A percentile compares a stretch with the other conserved stretches of the same genome.
Evolutionary conservation across 2,329 filamentous ascomycete species (phyloP).

Genomic region (Sporothrix phasma): DNA sequence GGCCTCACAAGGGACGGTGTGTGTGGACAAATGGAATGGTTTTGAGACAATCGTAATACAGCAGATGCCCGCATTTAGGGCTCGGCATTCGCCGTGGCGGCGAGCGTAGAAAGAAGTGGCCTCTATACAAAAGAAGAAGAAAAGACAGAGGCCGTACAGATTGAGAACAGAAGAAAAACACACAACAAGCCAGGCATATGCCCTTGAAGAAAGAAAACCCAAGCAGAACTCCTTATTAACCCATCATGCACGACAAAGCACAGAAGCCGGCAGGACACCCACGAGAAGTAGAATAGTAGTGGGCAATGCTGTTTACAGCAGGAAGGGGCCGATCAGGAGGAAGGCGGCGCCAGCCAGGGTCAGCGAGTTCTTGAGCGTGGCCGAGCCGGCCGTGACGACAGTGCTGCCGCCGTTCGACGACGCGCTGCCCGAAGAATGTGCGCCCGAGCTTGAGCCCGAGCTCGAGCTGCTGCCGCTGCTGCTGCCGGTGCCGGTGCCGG

Average conservation of each 20-base stretch:
- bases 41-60: no score
- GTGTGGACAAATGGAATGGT: no score
- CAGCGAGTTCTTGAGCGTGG: conserved; percentile 17
- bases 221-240: conserved; percentile 5
- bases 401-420: not conserved
- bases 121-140: not conserved
- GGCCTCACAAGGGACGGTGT: no score
- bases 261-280: not conserved
- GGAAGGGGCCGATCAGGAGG: conserved; percentile 11
- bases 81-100: no score
- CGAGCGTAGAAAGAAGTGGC: not conserved
- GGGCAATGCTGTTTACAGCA: conserved; percentile 14
- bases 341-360: conserved; percentile 10
- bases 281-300: no score
- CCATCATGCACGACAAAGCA: not conserved
- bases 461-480: not conserved
- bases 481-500: no score
- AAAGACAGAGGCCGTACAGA: not conserved
- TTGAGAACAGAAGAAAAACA: not conserved
- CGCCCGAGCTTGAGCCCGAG: not conserved
- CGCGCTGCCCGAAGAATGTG: not conserved
- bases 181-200: not conserved
- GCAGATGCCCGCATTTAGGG: no score
- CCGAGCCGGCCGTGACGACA: conserved; percentile 16
- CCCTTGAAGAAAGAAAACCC: not conserved